Conservation (phyloP, 176 grass and related monocot species). For the Coix lacrymajobi region DNA sequence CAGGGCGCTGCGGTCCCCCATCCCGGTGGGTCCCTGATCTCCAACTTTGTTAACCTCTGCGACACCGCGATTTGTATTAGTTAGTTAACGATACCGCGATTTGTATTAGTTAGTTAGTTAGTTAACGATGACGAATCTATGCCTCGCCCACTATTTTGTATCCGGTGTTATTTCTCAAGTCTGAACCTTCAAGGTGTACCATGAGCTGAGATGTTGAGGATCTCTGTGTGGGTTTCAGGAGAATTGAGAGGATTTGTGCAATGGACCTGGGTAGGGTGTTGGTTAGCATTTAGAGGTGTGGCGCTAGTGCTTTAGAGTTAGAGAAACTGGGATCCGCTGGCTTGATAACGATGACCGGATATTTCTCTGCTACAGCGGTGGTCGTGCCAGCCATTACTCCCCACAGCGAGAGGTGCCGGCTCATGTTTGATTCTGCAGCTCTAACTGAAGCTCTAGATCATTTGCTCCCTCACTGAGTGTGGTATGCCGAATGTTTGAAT, state of each 20-base stretch:
- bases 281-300: constrained; percentile 3
- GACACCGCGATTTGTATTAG: neutral
- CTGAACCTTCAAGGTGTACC: neutral
- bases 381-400: constrained; percentile 38
- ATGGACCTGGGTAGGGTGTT: neutral
- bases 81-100: neutral
- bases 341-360: constrained; percentile 66
- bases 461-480: constrained; percentile 52
- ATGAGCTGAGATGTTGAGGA: constrained; percentile 9
- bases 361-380: constrained; percentile 69
- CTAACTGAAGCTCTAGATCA: constrained; percentile 54
- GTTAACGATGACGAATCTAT: neutral
- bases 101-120: neutral
- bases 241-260: constrained; percentile 18
- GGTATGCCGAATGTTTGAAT: constrained; percentile 64
- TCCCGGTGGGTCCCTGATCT: constrained; percentile 45
- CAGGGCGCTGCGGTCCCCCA: constrained; percentile 22
- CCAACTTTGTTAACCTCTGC: neutral
- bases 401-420: constrained; percentile 36
- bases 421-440: constrained; percentile 51
- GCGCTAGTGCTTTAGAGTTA: constrained; percentile 40
- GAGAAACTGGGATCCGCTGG: constrained; percentile 42
- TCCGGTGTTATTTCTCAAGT: neutral
- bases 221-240: constrained; percentile 3
- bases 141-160: neutral